Percentiles rank a stretch among this genome's conserved stretches.
Conservation (phyloP, 164 flowering plant species). For the Vitis labrusca region DNA sequence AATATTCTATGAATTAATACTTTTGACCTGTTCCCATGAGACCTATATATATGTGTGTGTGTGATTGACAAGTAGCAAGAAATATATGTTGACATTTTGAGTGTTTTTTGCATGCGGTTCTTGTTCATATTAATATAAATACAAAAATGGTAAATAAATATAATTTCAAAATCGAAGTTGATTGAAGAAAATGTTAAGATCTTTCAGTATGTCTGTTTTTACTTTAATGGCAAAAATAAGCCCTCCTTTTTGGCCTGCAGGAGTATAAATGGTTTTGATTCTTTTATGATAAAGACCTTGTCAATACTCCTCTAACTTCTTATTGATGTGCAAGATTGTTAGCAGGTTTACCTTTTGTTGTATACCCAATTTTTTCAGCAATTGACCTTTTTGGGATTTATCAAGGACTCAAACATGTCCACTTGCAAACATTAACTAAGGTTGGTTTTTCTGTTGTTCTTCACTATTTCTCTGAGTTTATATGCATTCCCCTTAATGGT, state of each 20-base stretch:
- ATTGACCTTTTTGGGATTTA: constrained; percentile 80
- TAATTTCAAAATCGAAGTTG: no score
- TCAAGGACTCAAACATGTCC: constrained; percentile 86
- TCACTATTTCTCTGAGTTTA: background rate
- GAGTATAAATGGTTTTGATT: no score
- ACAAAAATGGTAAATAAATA: no score
- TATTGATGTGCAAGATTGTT: constrained; percentile 46
- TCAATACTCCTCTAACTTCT: constrained; percentile 11
- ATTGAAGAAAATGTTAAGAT: background rate
- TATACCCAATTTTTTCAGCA: constrained; percentile 83
- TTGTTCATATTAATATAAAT: no score
- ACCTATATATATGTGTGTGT: background rate
- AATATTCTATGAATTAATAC: background rate
- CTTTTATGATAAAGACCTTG: background rate
- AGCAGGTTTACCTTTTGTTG: constrained; percentile 69
- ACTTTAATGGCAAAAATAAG: background rate
- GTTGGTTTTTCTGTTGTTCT: constrained; percentile 30
- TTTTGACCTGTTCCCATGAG: background rate
- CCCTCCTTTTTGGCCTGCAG: no score
- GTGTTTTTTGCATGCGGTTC: no score
- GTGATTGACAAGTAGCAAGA: no score
- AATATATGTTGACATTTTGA: no score
- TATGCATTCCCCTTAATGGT: background rate
- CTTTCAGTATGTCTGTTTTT: background rate
- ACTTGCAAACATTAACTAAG: constrained; percentile 89